Percentiles rank a stretch among this genome's conserved stretches.
Conservation (phyloP, 164 flowering plant genomes). For the Chimonanthus salicifolius region DNA sequence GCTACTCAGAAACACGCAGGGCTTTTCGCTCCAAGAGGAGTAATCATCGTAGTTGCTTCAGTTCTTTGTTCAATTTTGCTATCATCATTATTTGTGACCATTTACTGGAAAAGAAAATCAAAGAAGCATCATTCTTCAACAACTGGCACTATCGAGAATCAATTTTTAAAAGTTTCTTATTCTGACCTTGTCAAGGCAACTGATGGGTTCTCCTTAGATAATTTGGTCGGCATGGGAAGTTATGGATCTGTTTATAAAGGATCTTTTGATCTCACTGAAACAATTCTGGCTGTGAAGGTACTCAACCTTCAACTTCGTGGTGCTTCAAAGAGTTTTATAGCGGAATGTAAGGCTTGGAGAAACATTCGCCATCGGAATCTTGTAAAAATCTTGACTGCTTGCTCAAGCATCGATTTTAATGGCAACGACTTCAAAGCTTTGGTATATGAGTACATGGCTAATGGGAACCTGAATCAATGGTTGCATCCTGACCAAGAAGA, state of each 20-base stretch:
- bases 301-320: slow-evolving; percentile 9
- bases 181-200: slow-evolving; percentile 8
- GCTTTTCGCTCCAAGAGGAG: neutral
- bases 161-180: slow-evolving; percentile 1
- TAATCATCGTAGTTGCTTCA: neutral
- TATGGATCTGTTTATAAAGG: slow-evolving; percentile 5
- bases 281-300: slow-evolving; percentile 5
- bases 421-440: slow-evolving; percentile 16
- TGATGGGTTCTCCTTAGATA: neutral
- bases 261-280: neutral
- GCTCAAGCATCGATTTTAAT: slow-evolving; percentile 11
- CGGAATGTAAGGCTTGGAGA: slow-evolving; percentile 9
- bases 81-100: neutral
- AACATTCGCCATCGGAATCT: slow-evolving; percentile 11
- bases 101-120: neutral
- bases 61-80: neutral
- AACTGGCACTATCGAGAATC: neutral
- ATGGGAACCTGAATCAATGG: slow-evolving; percentile 11
- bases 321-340: slow-evolving; percentile 11
- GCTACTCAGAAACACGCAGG: too few relatives aligned
- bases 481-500: slow-evolving; percentile 7
- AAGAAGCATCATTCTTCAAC: neutral
- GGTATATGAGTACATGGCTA: slow-evolving; percentile 14
- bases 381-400: slow-evolving; percentile 10
- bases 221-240: too few relatives aligned